Conservation (phyloP, 495 filamentous ascomycete genomes). For the Hyaloscypha variabilis region DNA sequence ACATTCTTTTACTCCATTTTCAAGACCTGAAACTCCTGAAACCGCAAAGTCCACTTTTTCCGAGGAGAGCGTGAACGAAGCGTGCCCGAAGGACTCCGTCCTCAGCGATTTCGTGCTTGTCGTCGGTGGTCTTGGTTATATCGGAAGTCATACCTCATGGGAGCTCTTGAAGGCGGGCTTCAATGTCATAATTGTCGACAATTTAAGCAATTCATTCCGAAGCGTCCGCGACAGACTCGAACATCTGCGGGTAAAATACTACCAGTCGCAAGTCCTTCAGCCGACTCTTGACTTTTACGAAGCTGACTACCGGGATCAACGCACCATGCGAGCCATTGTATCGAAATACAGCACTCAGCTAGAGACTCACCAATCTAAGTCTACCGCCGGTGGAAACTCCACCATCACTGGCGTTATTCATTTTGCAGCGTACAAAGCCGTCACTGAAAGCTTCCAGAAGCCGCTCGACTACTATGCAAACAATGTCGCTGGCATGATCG, state of each 20-base stretch:
- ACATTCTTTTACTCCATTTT: too few species aligned
- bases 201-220: constrained; percentile 61
- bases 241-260: constrained; percentile 50
- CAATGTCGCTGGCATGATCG: constrained; percentile 66
- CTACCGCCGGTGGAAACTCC: constrained; percentile 17
- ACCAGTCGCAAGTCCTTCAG: constrained; percentile 35
- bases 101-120: constrained; percentile 49
- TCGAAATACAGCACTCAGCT: too few species aligned
- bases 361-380: neutral
- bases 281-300: constrained; percentile 57
- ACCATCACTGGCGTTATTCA: constrained; percentile 64
- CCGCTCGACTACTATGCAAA: constrained; percentile 67
- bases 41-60: too few species aligned
- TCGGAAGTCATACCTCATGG: constrained; percentile 65
- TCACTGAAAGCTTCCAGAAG: constrained; percentile 43
- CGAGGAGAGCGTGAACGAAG: too few species aligned
- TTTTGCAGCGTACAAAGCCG: constrained; percentile 61
- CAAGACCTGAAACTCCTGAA: too few species aligned
- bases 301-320: constrained; percentile 58
- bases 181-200: constrained; percentile 67
- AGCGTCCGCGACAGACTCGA: constrained; percentile 55
- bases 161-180: constrained; percentile 63
- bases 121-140: constrained; percentile 68
- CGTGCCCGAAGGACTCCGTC: too few species aligned
- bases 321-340: constrained; percentile 33